Evolutionary conservation across 163 green algal species (phyloP).

Genomic region (Chloroidium sp.): DNA sequence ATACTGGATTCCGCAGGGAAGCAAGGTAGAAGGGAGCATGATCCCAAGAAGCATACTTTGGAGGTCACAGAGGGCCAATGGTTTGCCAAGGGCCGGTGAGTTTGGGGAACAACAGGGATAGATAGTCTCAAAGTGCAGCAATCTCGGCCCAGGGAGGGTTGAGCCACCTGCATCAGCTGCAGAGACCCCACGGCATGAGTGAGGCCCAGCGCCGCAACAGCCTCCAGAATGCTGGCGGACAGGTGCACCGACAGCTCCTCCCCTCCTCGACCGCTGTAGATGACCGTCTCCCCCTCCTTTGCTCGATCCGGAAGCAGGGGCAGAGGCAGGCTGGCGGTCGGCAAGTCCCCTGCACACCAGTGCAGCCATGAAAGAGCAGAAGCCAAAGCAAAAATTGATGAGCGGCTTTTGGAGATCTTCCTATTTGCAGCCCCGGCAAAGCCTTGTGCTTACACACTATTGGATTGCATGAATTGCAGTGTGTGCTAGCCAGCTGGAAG

Average conservation of each 20-base stretch:
- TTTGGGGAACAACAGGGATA: background rate
- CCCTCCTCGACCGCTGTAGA: background rate
- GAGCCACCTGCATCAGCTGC: slow-evolving; percentile 29
- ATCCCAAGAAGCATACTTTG: no score
- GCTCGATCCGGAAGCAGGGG: slow-evolving; percentile 22
- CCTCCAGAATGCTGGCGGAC: slow-evolving; percentile 17
- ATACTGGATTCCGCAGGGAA: no score
- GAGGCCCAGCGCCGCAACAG: slow-evolving; percentile 46
- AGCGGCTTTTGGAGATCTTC: no score
- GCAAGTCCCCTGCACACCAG: background rate
- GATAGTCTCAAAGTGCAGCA: background rate
- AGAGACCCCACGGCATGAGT: slow-evolving; percentile 37
- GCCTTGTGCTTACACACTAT: background rate
- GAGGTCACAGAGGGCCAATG: no score
- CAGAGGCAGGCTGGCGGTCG: slow-evolving; percentile 48
- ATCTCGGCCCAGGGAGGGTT: background rate
- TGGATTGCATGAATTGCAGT: background rate
- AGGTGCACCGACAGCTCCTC: slow-evolving; percentile 10
- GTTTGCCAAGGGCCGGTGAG: no score
- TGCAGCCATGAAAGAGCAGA: no score
- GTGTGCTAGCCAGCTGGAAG: background rate
- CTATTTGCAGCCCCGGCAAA: background rate
- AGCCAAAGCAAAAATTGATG: no score
- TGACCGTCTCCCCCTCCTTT: background rate
- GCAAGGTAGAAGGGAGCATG: no score